Percentiles rank a stretch among this genome's conserved stretches.
Conservation (phyloP, 306 rosid species). For the Arachis stenosperma region DNA sequence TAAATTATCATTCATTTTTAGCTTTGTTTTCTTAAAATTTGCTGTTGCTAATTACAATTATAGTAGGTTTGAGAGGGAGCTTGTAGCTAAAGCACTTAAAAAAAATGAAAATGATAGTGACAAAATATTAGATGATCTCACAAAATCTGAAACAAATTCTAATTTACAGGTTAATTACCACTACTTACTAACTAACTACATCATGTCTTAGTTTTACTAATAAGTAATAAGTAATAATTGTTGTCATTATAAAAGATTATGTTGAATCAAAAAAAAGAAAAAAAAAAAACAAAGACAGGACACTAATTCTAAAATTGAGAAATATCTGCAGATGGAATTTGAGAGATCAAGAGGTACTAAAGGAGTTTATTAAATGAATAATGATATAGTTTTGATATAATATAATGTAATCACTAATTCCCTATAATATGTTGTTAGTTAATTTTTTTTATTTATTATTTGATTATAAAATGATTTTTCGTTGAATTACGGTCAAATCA, state of each 20-base stretch:
- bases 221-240: constrained; percentile 3
- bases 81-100: constrained; percentile 77
- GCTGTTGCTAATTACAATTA: constrained; percentile 1
- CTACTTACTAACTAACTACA: neutral
- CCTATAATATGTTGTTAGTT: constrained; percentile 26
- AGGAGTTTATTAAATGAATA: neutral
- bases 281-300: constrained; percentile 44
- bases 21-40: neutral
- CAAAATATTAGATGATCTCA: constrained; percentile 68
- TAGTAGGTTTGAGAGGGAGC: constrained; percentile 64
- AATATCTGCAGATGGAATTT: constrained; percentile 61
- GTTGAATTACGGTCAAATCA: too few species aligned
- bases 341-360: constrained; percentile 71
- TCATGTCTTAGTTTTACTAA: neutral
- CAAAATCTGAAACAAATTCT: constrained; percentile 65
- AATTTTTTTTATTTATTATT: too few species aligned
- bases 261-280: constrained; percentile 63
- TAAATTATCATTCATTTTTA: constrained; percentile 1
- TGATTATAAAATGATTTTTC: too few species aligned
- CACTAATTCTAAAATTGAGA: constrained; percentile 49
- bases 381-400: too few species aligned
- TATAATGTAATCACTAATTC: too few species aligned
- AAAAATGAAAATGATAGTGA: constrained; percentile 69
- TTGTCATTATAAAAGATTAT: constrained; percentile 44
- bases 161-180: constrained; percentile 53